Percentiles rank a stretch among this genome's conserved stretches.
phyloP scores from a whole-genome alignment of 2,329 filamentous ascomycete genomes.

The Diaporthe australafricana region DNA sequence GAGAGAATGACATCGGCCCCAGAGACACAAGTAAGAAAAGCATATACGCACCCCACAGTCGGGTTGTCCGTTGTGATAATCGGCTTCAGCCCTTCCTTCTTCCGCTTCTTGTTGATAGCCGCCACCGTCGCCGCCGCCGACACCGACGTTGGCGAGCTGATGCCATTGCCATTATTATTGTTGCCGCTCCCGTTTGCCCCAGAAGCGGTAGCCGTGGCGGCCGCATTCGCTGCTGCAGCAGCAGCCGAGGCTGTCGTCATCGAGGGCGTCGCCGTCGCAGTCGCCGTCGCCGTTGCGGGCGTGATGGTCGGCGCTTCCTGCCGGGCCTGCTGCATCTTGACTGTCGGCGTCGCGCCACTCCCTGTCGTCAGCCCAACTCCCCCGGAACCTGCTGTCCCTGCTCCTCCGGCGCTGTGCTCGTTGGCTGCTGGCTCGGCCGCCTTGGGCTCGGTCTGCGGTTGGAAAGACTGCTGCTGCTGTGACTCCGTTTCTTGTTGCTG shows the following conservation, averaged over 20 bases:
- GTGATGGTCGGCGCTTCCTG: conserved; percentile 25
- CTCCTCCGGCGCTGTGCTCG: conserved; percentile 20
- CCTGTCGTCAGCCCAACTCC: conserved; percentile 8
- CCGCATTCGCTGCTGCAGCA: conserved; percentile 5
- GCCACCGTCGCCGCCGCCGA: conserved; percentile 32
- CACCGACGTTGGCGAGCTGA: conserved; percentile 37
- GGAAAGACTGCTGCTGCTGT: conserved; percentile 3
- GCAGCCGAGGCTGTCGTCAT: conserved; percentile 23
- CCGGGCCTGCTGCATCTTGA: conserved; percentile 34
- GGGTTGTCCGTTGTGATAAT: conserved; percentile 76
- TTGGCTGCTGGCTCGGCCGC: background rate
- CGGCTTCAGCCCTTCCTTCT: conserved; percentile 80
- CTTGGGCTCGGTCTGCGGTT: background rate
- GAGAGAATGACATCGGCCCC: background rate
- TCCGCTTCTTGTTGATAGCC: conserved; percentile 72
- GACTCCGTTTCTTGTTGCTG: conserved; percentile 15
- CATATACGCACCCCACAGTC: conserved; percentile 50
- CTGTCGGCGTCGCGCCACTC: background rate
- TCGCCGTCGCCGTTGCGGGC: conserved; percentile 23
- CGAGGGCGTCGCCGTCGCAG: conserved; percentile 7
- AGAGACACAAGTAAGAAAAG: conserved; percentile 23
- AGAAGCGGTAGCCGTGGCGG: conserved; percentile 12
- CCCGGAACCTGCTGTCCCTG: background rate
- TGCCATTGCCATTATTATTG: background rate
- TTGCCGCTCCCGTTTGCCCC: conserved; percentile 21